Evolutionary conservation across 768 basidiomycete genomes (phyloP), one percentile per base, ranked within the genome.

Genomic region (Lentinula aciculospora): DNA sequence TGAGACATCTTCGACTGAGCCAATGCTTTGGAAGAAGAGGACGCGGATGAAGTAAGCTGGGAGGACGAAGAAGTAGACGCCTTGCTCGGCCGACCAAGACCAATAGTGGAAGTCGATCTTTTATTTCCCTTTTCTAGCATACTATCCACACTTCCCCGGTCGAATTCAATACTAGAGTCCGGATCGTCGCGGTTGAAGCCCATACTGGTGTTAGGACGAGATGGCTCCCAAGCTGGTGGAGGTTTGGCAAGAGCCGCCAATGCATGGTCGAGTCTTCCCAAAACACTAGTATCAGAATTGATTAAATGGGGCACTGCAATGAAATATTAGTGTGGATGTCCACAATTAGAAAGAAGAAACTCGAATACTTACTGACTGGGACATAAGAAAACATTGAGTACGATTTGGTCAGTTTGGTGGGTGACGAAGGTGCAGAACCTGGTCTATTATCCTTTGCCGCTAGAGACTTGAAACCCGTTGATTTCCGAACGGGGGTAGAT

Each of bases 201-300:
- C 73, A 89, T 69, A 57, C 83, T 88, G 2, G 87, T 87, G 55
- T 79, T 87, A 1, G 89, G 87, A 40, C 87, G 51, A 8, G 9
- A 23, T 7, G 34, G 36, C 13, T 37, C 36, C 36, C 17, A 5
- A 7, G 23, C 69, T 23, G 75, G 76, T 3, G 86, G 88, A 2
- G 84, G 78, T 0, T 84, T 87, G 67, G 81, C 79, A 27, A 77
- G 76, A n/a, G 91, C 74, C 64, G 84, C 87, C 65, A 89, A 84
- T 27, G 92, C 71, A 2, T 25, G 21, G 12, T 36, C 23, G 15
- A 53, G 32, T 39, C 36, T n/a, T 25, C 21, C 51, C 13, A 53
- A 17, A 21, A 39, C 51, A 13, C 34, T 36, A 27, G 51, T 23
- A 8, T 53, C 34, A 17, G 51, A 34, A 17, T 47, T 47, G 51